These are phyloP conservation scores for Cinnamomum chago DNA, from an alignment of 164 flowering plant genomes.

Conservation along the genomic window DNA sequence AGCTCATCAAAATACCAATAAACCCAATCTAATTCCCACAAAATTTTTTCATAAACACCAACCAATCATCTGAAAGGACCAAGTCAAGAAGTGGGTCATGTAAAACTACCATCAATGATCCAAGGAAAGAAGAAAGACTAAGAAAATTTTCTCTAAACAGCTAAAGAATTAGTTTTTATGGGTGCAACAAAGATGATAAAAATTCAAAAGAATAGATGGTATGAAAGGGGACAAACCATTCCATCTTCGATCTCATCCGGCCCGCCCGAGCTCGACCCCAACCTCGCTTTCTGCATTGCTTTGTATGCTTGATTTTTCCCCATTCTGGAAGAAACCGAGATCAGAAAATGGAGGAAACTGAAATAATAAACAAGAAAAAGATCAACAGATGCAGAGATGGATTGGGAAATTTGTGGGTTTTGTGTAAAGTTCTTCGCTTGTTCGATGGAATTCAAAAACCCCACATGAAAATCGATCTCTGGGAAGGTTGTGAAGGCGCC, in stretches of 20 bases:
- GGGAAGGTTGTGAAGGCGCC: not conserved
- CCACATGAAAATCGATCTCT: not conserved
- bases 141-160: not conserved
- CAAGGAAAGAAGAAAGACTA: not conserved
- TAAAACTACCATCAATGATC: not conserved
- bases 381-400: not conserved
- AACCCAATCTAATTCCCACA: not conserved
- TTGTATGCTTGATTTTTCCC: conserved; percentile 99
- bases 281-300: conserved; percentile 91
- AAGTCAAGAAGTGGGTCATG: not conserved
- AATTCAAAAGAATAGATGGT: conserved; percentile 13
- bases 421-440: not conserved
- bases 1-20: not conserved
- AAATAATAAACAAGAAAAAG: conserved; percentile 1
- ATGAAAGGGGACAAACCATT: conserved; percentile 99
- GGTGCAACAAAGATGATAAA: not conserved
- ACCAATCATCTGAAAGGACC: not conserved
- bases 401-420: not conserved
- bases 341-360: conserved; percentile 9
- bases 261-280: conserved; percentile 69
- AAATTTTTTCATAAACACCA: not conserved
- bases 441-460: not conserved
- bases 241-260: conserved; percentile 94
- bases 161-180: not conserved
- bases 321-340: conserved; percentile 44